Evolutionary conservation across 768 basidiomycete genomes (phyloP), one percentile per base, ranked within the genome.

Genomic region (Tricholoma sp.): DNA sequence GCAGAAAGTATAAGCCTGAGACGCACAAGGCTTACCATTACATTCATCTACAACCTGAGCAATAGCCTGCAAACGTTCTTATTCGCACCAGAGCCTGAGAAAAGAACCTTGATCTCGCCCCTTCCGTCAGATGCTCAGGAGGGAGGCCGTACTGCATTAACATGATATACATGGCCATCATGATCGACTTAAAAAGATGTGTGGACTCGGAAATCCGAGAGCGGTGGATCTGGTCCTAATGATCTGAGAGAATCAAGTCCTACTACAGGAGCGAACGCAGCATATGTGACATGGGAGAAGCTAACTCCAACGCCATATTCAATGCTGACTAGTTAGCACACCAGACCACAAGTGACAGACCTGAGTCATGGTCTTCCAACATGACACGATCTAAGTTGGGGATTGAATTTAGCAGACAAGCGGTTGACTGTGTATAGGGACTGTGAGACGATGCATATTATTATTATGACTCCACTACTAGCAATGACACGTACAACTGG

Each of bases 161-260:
- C 52, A 60, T 57, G 52, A 61, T 37, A 56, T 63, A 60, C 50
- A 66, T 57, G 61, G 65, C 62, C 18, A 48, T 34, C n/a, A 66
- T 58, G 48, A 66, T 66, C 1, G 54, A 45, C 57, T 32, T 60
- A 55, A 65, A 66, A 55, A 66, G 4, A 37, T 50, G 20, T 18
- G 62, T 66, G n/a, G n/a, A n/a, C n/a, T n/a, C n/a, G 52, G 65
- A 62, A 61, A 66, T 63, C 37, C 65, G 60, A 62, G 65, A 61
- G 44, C 60, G 60, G 49, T 62, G 53, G 54, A 66, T 50, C 48
- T 65, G 55, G 54, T 1, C n/a, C 12, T 47, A 63, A 57, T 33
- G 52, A 24, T 18, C 54, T 18, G n/a, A 15, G 1, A 3, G 28
- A 59, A 60, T 34, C 52, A 31, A 66, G 63, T 55, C 59, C 59